These are phyloP conservation scores for Lagerstroemia speciosa DNA, from an alignment of 345 rosid genomes.

Conservation along the genomic window DNA sequence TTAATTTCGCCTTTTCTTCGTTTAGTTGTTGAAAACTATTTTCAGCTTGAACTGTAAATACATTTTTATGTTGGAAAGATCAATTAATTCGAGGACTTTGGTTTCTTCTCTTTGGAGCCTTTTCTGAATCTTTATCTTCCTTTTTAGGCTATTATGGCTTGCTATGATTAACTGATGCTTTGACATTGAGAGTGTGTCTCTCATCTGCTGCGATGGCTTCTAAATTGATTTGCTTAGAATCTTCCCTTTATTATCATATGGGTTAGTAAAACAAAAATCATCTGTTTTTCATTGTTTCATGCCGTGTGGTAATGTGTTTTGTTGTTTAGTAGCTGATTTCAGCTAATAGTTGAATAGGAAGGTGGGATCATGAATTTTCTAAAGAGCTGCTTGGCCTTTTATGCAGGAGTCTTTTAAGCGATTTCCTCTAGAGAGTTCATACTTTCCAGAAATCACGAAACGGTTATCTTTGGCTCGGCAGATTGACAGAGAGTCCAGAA, in stretches of 20 bases:
- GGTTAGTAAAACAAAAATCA: neutral
- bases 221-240: neutral
- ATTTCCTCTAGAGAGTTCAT: conserved; percentile 80
- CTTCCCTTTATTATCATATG: neutral
- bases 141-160: neutral
- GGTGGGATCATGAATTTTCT: neutral
- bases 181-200: neutral
- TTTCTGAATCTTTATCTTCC: neutral
- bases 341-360: neutral
- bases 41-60: neutral
- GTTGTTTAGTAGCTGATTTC: neutral
- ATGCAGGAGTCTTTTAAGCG: conserved; percentile 65
- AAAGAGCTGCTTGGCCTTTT: neutral
- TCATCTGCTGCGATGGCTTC: neutral
- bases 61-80: neutral
- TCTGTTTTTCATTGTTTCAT: neutral
- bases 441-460: conserved; percentile 81
- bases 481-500: conserved; percentile 64
- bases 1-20: neutral
- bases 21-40: neutral
- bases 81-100: neutral
- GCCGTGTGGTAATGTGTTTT: neutral
- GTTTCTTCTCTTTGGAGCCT: neutral
- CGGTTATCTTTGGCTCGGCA: conserved; percentile 86
- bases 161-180: neutral